Evolutionary conservation across 2,329 filamentous ascomycete species (phyloP).

Genomic region (Diplodia intermedia): DNA sequence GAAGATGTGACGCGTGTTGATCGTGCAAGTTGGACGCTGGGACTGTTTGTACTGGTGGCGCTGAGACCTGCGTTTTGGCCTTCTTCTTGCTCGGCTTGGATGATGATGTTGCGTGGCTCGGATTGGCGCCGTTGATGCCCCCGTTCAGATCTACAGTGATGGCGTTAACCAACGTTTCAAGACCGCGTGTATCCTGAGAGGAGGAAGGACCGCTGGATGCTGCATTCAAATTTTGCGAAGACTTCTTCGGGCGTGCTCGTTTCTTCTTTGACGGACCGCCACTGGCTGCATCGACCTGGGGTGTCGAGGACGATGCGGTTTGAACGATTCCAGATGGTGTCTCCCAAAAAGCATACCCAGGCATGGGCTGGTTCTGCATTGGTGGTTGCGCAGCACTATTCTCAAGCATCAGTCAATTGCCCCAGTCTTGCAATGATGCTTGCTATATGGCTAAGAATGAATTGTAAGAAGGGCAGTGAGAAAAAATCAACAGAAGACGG

Average conservation of each 20-base stretch:
- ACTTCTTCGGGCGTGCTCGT: conserved; percentile 7
- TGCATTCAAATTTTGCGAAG: neutral
- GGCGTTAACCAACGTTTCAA: conserved; percentile 18
- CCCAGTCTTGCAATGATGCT: neutral
- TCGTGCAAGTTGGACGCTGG: neutral
- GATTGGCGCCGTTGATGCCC: neutral
- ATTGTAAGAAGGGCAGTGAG: neutral
- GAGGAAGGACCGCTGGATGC: conserved; percentile 5
- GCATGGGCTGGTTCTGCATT: neutral
- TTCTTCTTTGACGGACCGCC: neutral
- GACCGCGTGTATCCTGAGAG: neutral
- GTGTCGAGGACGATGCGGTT: neutral
- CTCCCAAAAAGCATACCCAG: neutral
- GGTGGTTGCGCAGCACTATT: neutral
- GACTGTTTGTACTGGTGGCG: neutral
- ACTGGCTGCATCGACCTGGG: neutral
- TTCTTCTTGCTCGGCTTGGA: neutral
- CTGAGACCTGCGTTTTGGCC: neutral
- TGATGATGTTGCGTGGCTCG: neutral
- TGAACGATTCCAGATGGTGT: neutral
- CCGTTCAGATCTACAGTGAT: conserved; percentile 9
- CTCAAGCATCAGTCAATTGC: neutral
- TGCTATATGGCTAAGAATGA: neutral
- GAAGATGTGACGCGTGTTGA: neutral
- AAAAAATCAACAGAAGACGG: neutral